Evolutionary conservation across 768 basidiomycete genomes (phyloP), one percentile per base, ranked within the genome.

Genomic region (Chalciporus piperatus): DNA sequence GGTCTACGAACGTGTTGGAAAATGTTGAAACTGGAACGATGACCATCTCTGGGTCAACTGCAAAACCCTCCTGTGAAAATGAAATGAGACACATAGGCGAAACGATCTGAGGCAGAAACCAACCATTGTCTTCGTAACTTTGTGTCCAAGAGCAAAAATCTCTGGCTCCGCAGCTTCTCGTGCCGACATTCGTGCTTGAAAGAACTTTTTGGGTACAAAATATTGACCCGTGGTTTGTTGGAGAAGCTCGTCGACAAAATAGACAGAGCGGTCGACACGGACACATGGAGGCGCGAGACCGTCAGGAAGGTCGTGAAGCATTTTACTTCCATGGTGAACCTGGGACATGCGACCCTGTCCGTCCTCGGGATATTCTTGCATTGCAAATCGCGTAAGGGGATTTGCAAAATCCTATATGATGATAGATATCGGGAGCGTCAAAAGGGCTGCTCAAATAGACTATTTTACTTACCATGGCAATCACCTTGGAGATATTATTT

Each of bases 321-420:
- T 69, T 25, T 72, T 71, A 0, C 23, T 47, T 3, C 60, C 59
- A 38, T 71, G 59, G 45, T 61, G 63, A 0, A 65, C 60, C 42
- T 71, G 56, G 0, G 48, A 61, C 46, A 69, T 61, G 1, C 16
- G 2, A 8, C 45, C 48, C 7, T 51, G 48, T 3, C 54, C 50
- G 25, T 68, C 64, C 43, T 66, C 58, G 1, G 69, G 64, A 40
- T 70, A 71, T 19, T 62, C 59, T 41, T 56, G 57, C 56, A 72
- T 66, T 3, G 54, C 20, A 10, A 54, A 53, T 1, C 44, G 53
- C 1, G 54, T 62, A 2, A 62, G 41, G 0, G 62, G 63, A 48
- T 71, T 65, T 1, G 63, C 49, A 25, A 59, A 69, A 48, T 66
- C 65, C 69, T 68, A 19, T n/a, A n/a, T n/a, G n/a, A n/a, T n/a